Evolutionary conservation across 352 stramenopile species (phyloP).

Genomic region (Phytophthora sp.): DNA sequence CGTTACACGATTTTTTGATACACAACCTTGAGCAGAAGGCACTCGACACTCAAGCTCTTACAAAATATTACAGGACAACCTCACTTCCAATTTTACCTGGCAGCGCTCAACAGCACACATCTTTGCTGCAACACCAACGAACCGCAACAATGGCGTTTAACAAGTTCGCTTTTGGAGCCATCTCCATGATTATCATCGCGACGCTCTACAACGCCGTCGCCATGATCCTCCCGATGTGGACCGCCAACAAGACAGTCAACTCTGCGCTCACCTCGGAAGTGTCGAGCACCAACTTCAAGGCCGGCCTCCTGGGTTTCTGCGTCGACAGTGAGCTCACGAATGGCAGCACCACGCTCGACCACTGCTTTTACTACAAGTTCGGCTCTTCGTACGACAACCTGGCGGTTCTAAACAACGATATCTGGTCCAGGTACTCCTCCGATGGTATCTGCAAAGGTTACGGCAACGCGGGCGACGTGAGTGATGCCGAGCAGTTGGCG

Average conservation of each 20-base stretch:
- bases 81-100: neutral
- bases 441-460: conserved; percentile 60
- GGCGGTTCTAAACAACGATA: conserved; percentile 28
- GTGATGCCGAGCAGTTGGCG: conserved; percentile 25
- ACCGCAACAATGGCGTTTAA: neutral
- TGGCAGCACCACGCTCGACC: conserved; percentile 43
- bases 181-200: conserved; percentile 18
- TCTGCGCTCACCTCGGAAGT: neutral
- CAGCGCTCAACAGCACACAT: neutral
- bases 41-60: too few species aligned
- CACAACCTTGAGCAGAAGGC: neutral
- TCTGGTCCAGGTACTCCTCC: conserved; percentile 49
- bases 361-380: conserved; percentile 74
- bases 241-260: conserved; percentile 19
- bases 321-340: conserved; percentile 55
- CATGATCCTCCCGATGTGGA: conserved; percentile 26
- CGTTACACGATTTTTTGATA: neutral
- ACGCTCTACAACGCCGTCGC: conserved; percentile 26
- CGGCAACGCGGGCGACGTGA: conserved; percentile 31
- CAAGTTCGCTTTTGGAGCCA: conserved; percentile 20
- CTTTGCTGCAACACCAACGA: too few species aligned
- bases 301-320: conserved; percentile 32
- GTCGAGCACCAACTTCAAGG: conserved; percentile 18
- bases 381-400: conserved; percentile 51
- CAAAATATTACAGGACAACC: neutral